Evolutionary conservation across 2,329 filamentous ascomycete genomes (phyloP).

Genomic region (Talaromyces amestolkiae): DNA sequence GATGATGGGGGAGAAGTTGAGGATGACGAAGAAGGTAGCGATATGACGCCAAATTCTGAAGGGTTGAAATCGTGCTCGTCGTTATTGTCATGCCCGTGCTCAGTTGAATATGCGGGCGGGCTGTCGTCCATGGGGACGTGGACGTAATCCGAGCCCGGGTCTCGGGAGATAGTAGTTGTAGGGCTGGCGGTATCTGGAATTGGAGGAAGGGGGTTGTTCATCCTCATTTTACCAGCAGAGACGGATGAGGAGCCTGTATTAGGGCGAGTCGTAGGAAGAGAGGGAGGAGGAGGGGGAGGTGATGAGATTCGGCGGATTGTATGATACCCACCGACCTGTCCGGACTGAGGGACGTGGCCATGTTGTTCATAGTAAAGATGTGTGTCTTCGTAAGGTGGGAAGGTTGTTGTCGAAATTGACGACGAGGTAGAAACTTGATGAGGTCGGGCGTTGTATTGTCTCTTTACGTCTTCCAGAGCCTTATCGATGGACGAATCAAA

Average conservation of each 20-base stretch:
- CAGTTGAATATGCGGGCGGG: slow-evolving; percentile 6
- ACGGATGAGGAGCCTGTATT: slow-evolving; percentile 19
- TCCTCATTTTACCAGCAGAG: slow-evolving; percentile 9
- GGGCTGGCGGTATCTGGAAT: slow-evolving; percentile 28
- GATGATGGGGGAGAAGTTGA: slow-evolving; percentile 25
- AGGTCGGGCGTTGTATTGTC: slow-evolving; percentile 22
- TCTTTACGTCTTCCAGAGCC: slow-evolving; percentile 22
- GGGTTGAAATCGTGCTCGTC: slow-evolving; percentile 19
- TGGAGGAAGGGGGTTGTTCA: slow-evolving; percentile 32
- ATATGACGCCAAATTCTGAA: slow-evolving; percentile 27
- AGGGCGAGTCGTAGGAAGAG: slow-evolving; percentile 24
- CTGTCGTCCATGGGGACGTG: slow-evolving; percentile 2
- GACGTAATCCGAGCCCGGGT: slow-evolving; percentile 4
- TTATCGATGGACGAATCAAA: slow-evolving; percentile 23
- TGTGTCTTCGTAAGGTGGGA: slow-evolving; percentile 31
- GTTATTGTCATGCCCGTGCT: background rate
- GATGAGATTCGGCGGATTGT: slow-evolving; percentile 16
- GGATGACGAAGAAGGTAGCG: slow-evolving; percentile 25
- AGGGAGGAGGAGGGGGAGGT: slow-evolving; percentile 20
- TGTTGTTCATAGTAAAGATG: slow-evolving; percentile 23
- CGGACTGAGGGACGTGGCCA: slow-evolving; percentile 1
- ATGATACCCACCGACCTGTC: slow-evolving; percentile 16
- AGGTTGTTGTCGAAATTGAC: slow-evolving; percentile 21
- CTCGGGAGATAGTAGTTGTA: slow-evolving; percentile 1
- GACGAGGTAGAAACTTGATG: slow-evolving; percentile 24